phyloP scores from a whole-genome alignment of 192 early-diverging fungal genomes.

The Linnemannia elongata region DNA sequence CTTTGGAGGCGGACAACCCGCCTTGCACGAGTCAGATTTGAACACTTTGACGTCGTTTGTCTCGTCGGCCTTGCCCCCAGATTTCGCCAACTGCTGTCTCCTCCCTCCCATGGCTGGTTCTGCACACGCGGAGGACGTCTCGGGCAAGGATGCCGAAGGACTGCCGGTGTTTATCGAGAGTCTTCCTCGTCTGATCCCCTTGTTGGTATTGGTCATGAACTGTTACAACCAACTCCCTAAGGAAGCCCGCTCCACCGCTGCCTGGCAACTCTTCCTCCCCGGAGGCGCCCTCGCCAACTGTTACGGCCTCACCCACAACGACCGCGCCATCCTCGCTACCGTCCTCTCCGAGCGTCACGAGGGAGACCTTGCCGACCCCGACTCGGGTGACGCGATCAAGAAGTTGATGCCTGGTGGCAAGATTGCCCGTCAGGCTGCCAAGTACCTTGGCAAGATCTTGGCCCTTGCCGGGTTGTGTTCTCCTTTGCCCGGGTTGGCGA shows the following conservation, averaged over 20 bases:
- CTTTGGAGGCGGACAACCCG: conserved; percentile 35
- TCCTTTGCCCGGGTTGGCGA: conserved; percentile 46
- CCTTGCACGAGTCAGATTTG: conserved; percentile 42
- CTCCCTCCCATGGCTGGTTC: conserved; percentile 25
- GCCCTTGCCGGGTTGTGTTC: conserved; percentile 40
- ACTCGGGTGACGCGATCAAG: conserved; percentile 54
- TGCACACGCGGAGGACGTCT: conserved; percentile 3
- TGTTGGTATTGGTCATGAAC: conserved; percentile 61
- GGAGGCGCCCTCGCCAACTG: conserved; percentile 65
- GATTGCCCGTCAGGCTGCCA: conserved; percentile 55
- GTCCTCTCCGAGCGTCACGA: conserved; percentile 65
- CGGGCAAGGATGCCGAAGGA: conserved; percentile 35
- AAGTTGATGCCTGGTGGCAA: conserved; percentile 59
- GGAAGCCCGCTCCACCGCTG: conserved; percentile 66
- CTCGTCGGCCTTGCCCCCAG: conserved; percentile 25
- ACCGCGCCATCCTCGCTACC: conserved; percentile 64
- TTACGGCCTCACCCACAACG: conserved; percentile 63
- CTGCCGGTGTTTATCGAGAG: conserved; percentile 47
- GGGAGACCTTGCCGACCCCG: conserved; percentile 62
- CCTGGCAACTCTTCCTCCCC: conserved; percentile 64
- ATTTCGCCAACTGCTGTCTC: conserved; percentile 45
- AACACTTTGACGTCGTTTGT: conserved; percentile 32
- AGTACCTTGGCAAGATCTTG: conserved; percentile 62
- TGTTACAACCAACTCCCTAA: conserved; percentile 63
- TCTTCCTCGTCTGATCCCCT: conserved; percentile 60